These are phyloP conservation scores for Aureobasidium sp. DNA, from an alignment of 2,329 filamentous ascomycete genomes.

Conservation along the genomic window DNA sequence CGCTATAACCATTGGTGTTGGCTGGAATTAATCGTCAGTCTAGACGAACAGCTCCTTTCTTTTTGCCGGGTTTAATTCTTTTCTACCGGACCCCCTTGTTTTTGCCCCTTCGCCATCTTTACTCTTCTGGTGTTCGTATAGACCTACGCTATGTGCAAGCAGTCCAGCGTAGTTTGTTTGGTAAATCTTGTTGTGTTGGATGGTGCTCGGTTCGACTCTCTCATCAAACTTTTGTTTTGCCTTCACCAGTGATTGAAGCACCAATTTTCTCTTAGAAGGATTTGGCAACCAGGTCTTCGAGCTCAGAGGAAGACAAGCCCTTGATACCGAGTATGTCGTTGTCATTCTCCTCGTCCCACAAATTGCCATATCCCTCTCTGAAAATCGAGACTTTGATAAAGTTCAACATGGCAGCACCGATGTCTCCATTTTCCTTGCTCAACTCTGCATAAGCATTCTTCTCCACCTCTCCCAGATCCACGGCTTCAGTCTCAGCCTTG, in stretches of 20 bases:
- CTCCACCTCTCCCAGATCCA: slow-evolving; percentile 23
- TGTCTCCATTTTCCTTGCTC: slow-evolving; percentile 18
- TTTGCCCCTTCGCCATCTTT: too few relatives aligned
- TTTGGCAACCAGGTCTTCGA: slow-evolving; percentile 23
- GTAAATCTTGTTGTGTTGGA: neutral
- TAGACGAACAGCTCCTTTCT: neutral
- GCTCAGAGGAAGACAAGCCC: slow-evolving; percentile 21
- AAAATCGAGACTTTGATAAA: slow-evolving; percentile 25
- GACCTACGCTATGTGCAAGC: neutral
- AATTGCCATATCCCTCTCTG: slow-evolving; percentile 25
- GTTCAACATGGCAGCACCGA: slow-evolving; percentile 19
- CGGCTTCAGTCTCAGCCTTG: slow-evolving; percentile 11
- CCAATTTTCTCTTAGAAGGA: neutral
- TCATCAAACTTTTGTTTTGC: neutral
- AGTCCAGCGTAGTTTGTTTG: neutral
- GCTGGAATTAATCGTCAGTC: neutral
- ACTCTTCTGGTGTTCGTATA: too few relatives aligned
- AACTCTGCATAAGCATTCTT: slow-evolving; percentile 24
- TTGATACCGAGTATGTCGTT: slow-evolving; percentile 30
- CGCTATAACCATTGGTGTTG: neutral
- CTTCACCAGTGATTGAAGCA: too few relatives aligned
- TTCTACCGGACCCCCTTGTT: too few relatives aligned
- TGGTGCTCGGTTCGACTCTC: neutral
- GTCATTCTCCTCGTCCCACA: slow-evolving; percentile 24
- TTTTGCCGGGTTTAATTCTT: too few relatives aligned